These are phyloP conservation scores for Alnus glutinosa DNA, from an alignment of 306 rosid species.

Conservation along the genomic window DNA sequence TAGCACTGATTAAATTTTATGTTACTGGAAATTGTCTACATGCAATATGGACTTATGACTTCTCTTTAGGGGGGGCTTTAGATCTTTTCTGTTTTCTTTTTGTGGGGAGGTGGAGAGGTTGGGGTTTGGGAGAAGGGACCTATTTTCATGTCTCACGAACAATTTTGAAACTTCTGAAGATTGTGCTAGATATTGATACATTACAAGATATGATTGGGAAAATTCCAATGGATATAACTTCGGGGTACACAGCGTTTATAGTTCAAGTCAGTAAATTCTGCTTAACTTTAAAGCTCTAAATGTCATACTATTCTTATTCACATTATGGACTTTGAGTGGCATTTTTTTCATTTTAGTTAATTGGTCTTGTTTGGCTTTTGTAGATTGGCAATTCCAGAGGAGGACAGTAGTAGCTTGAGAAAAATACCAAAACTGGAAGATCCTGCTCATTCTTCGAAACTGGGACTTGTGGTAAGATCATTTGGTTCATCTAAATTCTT, in stretches of 20 bases:
- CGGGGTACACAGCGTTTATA: no score
- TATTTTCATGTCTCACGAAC: background rate
- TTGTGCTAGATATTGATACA: background rate
- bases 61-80: no score
- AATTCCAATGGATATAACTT: background rate
- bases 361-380: constrained; percentile 18
- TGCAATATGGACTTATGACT: no score
- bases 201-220: background rate
- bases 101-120: background rate
- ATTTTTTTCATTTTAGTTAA: background rate
- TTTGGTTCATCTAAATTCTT: constrained; percentile 21
- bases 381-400: constrained; percentile 86
- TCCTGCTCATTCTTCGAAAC: constrained; percentile 60
- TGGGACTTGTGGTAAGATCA: constrained; percentile 73
- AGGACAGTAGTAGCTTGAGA: constrained; percentile 59
- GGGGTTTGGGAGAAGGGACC: background rate
- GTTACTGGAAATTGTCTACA: no score
- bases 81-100: background rate
- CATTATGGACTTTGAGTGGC: background rate
- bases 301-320: background rate
- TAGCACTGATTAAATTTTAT: no score
- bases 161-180: background rate
- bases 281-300: constrained; percentile 9
- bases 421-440: constrained; percentile 84
- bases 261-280: background rate